These are phyloP conservation scores for Phlegmacium glaucopus DNA, from an alignment of 768 basidiomycete genomes.

Conservation along the genomic window DNA sequence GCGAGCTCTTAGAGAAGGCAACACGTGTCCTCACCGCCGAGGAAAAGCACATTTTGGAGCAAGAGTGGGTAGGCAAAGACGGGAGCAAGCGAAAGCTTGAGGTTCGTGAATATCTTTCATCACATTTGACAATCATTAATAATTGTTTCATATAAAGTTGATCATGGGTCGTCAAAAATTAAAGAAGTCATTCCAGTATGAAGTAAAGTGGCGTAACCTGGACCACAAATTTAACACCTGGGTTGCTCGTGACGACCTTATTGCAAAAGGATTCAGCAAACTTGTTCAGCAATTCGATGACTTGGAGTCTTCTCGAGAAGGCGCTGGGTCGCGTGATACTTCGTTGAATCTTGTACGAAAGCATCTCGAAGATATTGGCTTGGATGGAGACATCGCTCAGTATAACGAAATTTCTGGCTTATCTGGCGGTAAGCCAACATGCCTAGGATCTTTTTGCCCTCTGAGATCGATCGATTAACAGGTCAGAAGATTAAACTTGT, in stretches of 20 bases:
- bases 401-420: constrained; percentile 96
- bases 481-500: constrained; percentile 97
- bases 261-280: constrained; percentile 86
- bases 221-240: constrained; percentile 90
- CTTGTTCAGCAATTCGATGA: constrained; percentile 94
- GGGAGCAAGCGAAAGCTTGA: constrained; percentile 90
- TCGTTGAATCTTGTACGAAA: constrained; percentile 78
- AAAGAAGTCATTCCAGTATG: constrained; percentile 94
- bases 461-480: constrained; percentile 24
- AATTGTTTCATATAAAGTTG: constrained; percentile 37
- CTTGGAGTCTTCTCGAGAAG: constrained; percentile 92
- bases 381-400: constrained; percentile 97
- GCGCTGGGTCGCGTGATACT: constrained; percentile 89
- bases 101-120: constrained; percentile 36
- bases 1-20: constrained; percentile 87
- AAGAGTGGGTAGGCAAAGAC: constrained; percentile 88
- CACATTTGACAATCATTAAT: no score
- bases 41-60: constrained; percentile 74
- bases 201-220: constrained; percentile 81
- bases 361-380: constrained; percentile 91
- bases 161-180: constrained; percentile 95
- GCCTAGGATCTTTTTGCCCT: constrained; percentile 1
- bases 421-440: constrained; percentile 68
- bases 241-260: constrained; percentile 83
- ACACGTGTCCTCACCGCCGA: constrained; percentile 89